Conservation (phyloP, 2,329 filamentous ascomycete species). For the Claviceps monticola region DNA sequence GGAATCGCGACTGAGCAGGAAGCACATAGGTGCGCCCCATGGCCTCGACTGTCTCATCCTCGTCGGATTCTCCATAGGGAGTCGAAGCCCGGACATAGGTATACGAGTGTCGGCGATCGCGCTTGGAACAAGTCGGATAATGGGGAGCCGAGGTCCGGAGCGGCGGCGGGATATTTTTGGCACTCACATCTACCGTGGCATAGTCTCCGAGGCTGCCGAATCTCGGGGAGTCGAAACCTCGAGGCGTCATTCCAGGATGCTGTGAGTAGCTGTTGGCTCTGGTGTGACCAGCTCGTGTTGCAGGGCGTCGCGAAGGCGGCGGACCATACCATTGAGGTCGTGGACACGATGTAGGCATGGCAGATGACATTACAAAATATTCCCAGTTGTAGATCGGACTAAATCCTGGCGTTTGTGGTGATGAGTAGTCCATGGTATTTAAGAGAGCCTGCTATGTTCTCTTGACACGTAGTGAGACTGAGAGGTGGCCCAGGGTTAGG, state of each 20-base stretch:
- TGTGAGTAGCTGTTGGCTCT: slow-evolving; percentile 26
- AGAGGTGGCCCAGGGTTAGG: background rate
- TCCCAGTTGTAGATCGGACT: slow-evolving; percentile 38
- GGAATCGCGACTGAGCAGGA: slow-evolving; percentile 32
- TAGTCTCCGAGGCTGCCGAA: slow-evolving; percentile 50
- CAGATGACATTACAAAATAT: slow-evolving; percentile 38
- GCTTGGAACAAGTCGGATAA: slow-evolving; percentile 23
- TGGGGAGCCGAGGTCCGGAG: slow-evolving; percentile 23
- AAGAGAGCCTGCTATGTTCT: slow-evolving; percentile 21
- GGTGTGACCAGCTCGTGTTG: slow-evolving; percentile 33
- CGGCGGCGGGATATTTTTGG: slow-evolving; percentile 34
- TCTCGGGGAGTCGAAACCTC: slow-evolving; percentile 41
- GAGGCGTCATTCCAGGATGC: slow-evolving; percentile 24
- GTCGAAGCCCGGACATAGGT: slow-evolving; percentile 45
- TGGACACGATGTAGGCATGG: slow-evolving; percentile 44
- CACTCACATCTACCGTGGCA: slow-evolving; percentile 54
- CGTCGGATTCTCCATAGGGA: slow-evolving; percentile 48
- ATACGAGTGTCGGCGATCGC: slow-evolving; percentile 42
- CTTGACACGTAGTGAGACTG: slow-evolving; percentile 15
- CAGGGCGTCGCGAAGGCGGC: slow-evolving; percentile 37
- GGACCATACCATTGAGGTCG: slow-evolving; percentile 35
- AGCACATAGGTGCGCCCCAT: slow-evolving; percentile 37
- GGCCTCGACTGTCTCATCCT: slow-evolving; percentile 45
- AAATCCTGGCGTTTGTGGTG: slow-evolving; percentile 28
- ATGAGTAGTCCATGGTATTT: slow-evolving; percentile 24